These are phyloP conservation scores for Erucastrum elatum DNA, from an alignment of 345 rosid genomes.

Conservation along the genomic window DNA sequence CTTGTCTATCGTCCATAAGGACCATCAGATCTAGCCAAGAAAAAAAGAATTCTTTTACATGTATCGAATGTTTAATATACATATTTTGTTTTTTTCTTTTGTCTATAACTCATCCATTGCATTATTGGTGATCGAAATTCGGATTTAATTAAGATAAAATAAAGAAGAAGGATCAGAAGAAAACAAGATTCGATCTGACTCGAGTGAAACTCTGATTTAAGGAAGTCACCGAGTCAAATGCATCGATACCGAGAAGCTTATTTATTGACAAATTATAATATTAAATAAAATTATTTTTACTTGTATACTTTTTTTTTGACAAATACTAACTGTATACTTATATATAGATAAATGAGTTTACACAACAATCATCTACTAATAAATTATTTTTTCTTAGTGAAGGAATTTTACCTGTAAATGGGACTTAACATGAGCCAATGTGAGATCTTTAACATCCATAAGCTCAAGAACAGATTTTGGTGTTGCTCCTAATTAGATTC, in stretches of 20 bases:
- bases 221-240: constrained; percentile 44
- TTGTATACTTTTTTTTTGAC: neutral
- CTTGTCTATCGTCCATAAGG: constrained; percentile 58
- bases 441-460: constrained; percentile 98
- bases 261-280: constrained; percentile 10
- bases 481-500: constrained; percentile 72
- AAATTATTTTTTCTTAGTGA: neutral
- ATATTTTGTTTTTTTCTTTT: constrained; percentile 6
- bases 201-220: constrained; percentile 45
- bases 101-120: constrained; percentile 27
- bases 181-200: constrained; percentile 44
- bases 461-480: constrained; percentile 98
- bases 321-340: neutral
- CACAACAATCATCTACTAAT: neutral
- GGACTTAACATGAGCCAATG: constrained; percentile 96
- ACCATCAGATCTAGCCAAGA: constrained; percentile 77
- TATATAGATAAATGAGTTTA: neutral
- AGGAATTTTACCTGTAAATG: constrained; percentile 72
- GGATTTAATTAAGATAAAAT: constrained; percentile 31
- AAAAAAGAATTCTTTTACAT: constrained; percentile 35
- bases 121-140: constrained; percentile 36
- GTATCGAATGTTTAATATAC: constrained; percentile 23
- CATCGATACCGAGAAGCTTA: constrained; percentile 39
- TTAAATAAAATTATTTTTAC: neutral
- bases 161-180: constrained; percentile 31